Evolutionary conservation across 176 grass and related monocot species (phyloP).

Genomic region (Avena atlantica): DNA sequence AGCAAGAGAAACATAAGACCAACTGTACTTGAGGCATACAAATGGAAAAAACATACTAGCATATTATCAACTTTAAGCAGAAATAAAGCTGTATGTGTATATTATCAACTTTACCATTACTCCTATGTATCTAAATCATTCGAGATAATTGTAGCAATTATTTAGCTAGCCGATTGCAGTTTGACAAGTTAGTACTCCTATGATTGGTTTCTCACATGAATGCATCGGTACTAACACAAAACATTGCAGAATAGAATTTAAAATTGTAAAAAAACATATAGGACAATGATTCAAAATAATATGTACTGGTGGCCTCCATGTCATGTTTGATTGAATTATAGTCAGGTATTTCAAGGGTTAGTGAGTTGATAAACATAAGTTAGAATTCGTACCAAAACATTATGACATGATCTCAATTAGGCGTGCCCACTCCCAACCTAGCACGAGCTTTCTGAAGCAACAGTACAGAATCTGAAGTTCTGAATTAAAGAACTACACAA

Average conservation of each 20-base stretch:
- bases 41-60: background rate
- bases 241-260: background rate
- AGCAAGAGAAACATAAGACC: constrained; percentile 15
- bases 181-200: background rate
- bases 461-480: background rate
- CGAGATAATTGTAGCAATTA: background rate
- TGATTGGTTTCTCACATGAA: background rate
- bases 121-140: too few species aligned
- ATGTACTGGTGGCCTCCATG: background rate
- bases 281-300: background rate
- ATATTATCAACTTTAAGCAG: background rate
- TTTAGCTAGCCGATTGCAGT: background rate
- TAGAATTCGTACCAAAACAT: background rate
- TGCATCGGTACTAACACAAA: constrained; percentile 1
- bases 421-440: background rate
- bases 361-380: background rate
- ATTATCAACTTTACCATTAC: constrained; percentile 21
- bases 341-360: background rate
- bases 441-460: background rate
- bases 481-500: background rate
- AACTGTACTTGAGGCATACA: constrained; percentile 17
- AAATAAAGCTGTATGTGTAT: background rate
- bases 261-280: background rate
- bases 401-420: background rate
- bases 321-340: background rate